Conservation (phyloP, 306 rosid genomes). For the Prosopis cineraria region DNA sequence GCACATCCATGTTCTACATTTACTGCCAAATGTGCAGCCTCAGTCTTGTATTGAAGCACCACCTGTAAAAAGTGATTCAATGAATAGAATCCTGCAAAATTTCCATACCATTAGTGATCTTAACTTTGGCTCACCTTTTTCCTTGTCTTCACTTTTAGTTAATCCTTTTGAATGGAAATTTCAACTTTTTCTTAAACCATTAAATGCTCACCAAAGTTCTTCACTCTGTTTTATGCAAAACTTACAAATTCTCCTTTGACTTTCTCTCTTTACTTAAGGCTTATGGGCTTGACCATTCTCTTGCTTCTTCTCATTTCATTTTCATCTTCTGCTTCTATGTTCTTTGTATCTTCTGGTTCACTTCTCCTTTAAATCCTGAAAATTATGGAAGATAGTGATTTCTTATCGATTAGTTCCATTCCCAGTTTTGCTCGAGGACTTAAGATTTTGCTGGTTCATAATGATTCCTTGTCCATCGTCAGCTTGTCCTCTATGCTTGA, state of each 20-base stretch:
- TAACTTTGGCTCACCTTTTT: neutral
- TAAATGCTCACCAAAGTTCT: neutral
- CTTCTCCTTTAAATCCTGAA: neutral
- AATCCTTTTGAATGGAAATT: neutral
- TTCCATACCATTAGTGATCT: neutral
- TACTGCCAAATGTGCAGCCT: neutral
- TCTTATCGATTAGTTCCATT: conserved; percentile 11
- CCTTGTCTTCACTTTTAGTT: neutral
- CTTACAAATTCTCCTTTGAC: neutral
- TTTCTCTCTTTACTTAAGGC: neutral
- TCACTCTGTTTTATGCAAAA: neutral
- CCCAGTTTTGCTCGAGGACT: conserved; percentile 50
- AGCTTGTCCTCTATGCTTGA: conserved; percentile 41
- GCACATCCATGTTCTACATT: neutral
- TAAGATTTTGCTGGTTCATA: conserved; percentile 47
- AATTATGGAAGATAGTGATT: conserved; percentile 18
- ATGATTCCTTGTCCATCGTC: conserved; percentile 36
- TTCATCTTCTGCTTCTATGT: neutral
- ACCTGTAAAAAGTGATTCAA: neutral
- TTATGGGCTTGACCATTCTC: neutral
- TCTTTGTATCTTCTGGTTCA: neutral
- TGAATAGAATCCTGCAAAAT: neutral
- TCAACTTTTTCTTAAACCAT: neutral
- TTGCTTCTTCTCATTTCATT: neutral
- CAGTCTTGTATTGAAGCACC: neutral